Base-by-base conservation (phyloP, 805 yeast species). In the Ogataea corticis region DNA sequence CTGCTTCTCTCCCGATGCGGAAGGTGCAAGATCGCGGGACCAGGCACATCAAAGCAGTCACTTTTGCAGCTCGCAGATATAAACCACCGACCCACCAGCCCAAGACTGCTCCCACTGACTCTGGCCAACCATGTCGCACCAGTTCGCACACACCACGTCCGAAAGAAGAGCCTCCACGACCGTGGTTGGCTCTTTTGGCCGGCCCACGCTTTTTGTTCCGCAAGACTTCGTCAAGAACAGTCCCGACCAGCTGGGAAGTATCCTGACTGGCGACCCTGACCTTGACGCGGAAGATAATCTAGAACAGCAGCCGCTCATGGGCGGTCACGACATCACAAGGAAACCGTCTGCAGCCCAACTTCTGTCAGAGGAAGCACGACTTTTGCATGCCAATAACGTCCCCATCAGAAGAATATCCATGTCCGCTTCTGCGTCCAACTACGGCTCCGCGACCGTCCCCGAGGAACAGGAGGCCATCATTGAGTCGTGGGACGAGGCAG, bases 141-240 rank as follows among this genome's bases (percentile, higher is more conserved):
- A 62, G 25, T 73, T 73, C 54, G 67, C 60, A 3, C 71, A 73
- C 44, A 69, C 81, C 6, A 75, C 71, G 32, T 63, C 73, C 2
- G 67, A 73, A 48, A 65, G 82, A 48, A 62, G 82, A 45, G 80
- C 78, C 4, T 77, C 82, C 1, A 48, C 62, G 0, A 67, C 76
- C 1, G 75, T 77, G 0, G 75, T 67, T 41, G 82, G 81, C 2
- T 75, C 80, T 1, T 59, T 71, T 3, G 80, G 82, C 3, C 69
- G 80, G 49, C 73, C 76, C 3, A 81, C 82, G 0, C 61, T 78
- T 3, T 78, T 65, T 45, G 58, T 75, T n/a, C 82, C 82, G 0
- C 67, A 69, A 28, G 83, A 78, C 59, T 78, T 78, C 55, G 59
- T 65, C 21, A 51, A 43, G 19, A 51, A 45, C 19, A 43, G 60